Conservation (phyloP, 106 monocot genomes). For the Gastrodia elata region DNA sequence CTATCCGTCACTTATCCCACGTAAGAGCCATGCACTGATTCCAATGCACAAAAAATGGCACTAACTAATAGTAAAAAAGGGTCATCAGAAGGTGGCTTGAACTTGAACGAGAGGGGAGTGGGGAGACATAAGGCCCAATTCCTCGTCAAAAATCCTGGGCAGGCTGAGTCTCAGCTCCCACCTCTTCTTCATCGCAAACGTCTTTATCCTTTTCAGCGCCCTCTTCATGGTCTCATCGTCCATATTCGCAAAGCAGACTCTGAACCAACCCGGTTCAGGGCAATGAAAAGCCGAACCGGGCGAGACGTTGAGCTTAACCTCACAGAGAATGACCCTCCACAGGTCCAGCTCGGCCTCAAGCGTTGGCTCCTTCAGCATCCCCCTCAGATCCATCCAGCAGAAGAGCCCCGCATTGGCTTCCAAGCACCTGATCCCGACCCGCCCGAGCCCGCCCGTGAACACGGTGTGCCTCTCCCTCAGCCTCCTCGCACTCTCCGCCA, state of each 20-base stretch:
- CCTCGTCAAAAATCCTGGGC: constrained; percentile 7
- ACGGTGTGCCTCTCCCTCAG: constrained; percentile 18
- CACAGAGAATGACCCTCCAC: constrained; percentile 39
- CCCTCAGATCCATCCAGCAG: constrained; percentile 63
- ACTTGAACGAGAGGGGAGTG: constrained; percentile 12
- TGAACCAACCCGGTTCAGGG: constrained; percentile 68
- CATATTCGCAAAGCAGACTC: constrained; percentile 73
- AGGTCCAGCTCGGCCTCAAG: constrained; percentile 33
- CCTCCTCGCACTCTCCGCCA: constrained; percentile 25
- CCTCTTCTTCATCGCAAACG: constrained; percentile 16
- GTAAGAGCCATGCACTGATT: background rate
- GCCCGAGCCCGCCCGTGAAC: constrained; percentile 24
- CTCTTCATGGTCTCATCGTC: constrained; percentile 41
- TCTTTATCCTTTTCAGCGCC: constrained; percentile 42
- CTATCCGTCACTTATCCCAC: background rate
- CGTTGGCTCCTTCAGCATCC: constrained; percentile 27
- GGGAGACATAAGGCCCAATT: constrained; percentile 2
- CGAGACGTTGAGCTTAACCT: constrained; percentile 71
- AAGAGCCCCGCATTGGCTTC: constrained; percentile 53
- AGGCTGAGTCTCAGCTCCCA: constrained; percentile 16
- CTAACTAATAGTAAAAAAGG: background rate
- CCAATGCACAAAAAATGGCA: background rate
- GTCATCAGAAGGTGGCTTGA: constrained; percentile 1
- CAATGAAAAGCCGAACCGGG: constrained; percentile 66
- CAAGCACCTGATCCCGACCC: constrained; percentile 36